Percentiles rank a stretch among this genome's conserved stretches.
These are phyloP conservation scores for Linnemannia schmuckeri DNA, from an alignment of 192 early-diverging fungal genomes.

Conservation along the genomic window DNA sequence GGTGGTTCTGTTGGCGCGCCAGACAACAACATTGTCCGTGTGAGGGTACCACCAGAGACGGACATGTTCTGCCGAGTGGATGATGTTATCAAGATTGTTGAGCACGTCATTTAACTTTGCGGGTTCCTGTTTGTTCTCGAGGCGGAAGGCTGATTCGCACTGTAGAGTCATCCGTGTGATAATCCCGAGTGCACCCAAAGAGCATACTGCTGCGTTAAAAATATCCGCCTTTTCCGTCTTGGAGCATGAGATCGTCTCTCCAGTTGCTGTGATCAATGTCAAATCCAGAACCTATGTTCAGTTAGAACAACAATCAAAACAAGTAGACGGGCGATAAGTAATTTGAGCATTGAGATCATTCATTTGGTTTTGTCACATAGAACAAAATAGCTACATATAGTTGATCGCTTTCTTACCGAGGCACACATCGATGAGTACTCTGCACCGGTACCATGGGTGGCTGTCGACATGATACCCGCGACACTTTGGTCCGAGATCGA, in stretches of 20 bases:
- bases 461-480: conserved; percentile 79
- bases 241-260: conserved; percentile 66
- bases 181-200: conserved; percentile 77
- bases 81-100: conserved; percentile 61
- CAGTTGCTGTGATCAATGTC: conserved; percentile 72
- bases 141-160: conserved; percentile 71
- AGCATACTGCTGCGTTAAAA: conserved; percentile 77
- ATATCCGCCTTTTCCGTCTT: conserved; percentile 59
- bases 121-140: conserved; percentile 78
- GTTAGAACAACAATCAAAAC: background rate
- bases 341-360: background rate
- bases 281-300: conserved; percentile 61
- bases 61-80: conserved; percentile 78
- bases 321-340: background rate
- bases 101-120: conserved; percentile 68
- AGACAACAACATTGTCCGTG: conserved; percentile 76
- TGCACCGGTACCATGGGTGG: conserved; percentile 80
- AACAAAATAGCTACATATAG: no score
- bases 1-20: conserved; percentile 73
- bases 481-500: conserved; percentile 83
- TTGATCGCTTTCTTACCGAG: conserved; percentile 49
- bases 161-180: conserved; percentile 76
- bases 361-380: background rate
- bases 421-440: conserved; percentile 71
- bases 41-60: conserved; percentile 88